Evolutionary conservation across 768 basidiomycete genomes (phyloP).

Genomic region (Russula sp.): DNA sequence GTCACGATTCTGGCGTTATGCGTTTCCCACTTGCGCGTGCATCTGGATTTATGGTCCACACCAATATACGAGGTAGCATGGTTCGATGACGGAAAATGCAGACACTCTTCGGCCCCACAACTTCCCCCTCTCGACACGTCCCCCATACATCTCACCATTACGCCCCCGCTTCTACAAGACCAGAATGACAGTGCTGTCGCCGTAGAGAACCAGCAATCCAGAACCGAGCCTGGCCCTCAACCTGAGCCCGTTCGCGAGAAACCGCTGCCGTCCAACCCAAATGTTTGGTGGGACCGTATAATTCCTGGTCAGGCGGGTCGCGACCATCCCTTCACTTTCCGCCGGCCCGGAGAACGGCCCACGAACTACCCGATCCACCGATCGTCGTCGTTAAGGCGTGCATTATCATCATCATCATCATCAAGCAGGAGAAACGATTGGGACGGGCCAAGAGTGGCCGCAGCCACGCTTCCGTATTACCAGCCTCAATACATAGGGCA

Average conservation of each 20-base stretch:
- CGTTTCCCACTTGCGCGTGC: slow-evolving; percentile 43
- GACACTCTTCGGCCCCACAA: slow-evolving; percentile 6
- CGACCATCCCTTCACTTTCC: slow-evolving; percentile 19
- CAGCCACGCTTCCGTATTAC: background rate
- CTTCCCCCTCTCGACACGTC: slow-evolving; percentile 26
- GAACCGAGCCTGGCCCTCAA: background rate
- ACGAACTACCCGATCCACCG: background rate
- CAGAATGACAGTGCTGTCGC: background rate
- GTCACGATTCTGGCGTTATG: slow-evolving; percentile 49
- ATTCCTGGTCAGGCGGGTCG: slow-evolving; percentile 11
- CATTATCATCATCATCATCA: background rate
- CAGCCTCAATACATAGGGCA: background rate
- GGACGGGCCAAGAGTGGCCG: background rate
- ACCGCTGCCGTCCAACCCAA: slow-evolving; percentile 4
- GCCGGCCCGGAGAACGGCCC: background rate
- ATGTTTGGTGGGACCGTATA: slow-evolving; percentile 10
- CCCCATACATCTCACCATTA: slow-evolving; percentile 12
- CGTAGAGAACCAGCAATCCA: slow-evolving; percentile 6
- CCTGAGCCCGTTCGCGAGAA: background rate
- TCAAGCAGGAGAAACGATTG: background rate
- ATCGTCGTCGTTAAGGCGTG: background rate
- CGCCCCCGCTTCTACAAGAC: background rate
- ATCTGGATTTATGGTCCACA: slow-evolving; percentile 51
- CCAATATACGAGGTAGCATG: slow-evolving; percentile 55
- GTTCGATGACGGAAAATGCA: slow-evolving; percentile 41